These are phyloP conservation scores for Trypanosoma lewisi DNA, from an alignment of 208 protist genomes.

Conservation along the genomic window DNA sequence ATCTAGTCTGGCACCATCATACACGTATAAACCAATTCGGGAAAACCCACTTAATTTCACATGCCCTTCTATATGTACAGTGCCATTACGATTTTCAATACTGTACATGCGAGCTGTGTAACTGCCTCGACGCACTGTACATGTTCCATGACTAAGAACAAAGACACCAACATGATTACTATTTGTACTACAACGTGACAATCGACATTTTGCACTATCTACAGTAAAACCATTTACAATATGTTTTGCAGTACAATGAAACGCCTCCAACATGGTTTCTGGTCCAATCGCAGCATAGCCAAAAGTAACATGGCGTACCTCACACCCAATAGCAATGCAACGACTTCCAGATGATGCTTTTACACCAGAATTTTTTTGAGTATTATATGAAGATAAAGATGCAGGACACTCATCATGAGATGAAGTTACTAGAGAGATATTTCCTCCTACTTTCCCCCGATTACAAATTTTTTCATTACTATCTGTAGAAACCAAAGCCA, in stretches of 20 bases:
- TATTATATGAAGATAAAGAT: not conserved
- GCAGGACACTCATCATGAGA: not conserved
- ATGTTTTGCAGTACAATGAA: conserved; percentile 52
- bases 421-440: not conserved
- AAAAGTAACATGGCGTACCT: conserved; percentile 58
- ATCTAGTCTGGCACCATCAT: conserved; percentile 42
- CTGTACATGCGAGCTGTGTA: conserved; percentile 62
- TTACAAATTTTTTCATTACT: not conserved
- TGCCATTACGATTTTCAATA: conserved; percentile 51
- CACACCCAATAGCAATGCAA: conserved; percentile 41
- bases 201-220: conserved; percentile 44
- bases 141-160: conserved; percentile 59
- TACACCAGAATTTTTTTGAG: conserved; percentile 44
- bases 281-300: conserved; percentile 70
- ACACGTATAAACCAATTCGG: conserved; percentile 56
- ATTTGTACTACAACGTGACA: conserved; percentile 55
- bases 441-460: not conserved
- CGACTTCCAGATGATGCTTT: conserved; percentile 67
- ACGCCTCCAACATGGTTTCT: conserved; percentile 45
- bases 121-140: conserved; percentile 43
- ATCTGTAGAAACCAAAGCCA: not conserved
- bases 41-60: conserved; percentile 68
- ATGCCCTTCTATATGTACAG: conserved; percentile 57
- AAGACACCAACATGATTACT: conserved; percentile 68
- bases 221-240: conserved; percentile 72